Percentiles rank a stretch among this genome's conserved stretches.
These are phyloP conservation scores for Colletotrichum cuscutae DNA, from an alignment of 2,329 filamentous ascomycete species.

Conservation along the genomic window DNA sequence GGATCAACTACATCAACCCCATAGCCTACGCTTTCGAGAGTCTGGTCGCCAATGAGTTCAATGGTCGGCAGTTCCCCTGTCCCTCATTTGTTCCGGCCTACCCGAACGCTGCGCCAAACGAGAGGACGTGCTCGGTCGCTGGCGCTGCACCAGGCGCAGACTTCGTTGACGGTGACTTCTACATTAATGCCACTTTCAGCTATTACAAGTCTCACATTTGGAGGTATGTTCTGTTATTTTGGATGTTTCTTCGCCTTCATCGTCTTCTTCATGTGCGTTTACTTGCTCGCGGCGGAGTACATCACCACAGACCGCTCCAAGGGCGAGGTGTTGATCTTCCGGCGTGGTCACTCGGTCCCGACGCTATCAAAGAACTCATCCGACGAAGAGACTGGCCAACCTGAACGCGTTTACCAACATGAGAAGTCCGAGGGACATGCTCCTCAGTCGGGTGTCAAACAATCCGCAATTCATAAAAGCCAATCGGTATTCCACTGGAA, in stretches of 20 bases:
- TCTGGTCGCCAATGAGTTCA: slow-evolving; percentile 73
- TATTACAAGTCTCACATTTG: slow-evolving; percentile 58
- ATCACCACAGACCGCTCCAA: slow-evolving; percentile 61
- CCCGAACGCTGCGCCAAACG: slow-evolving; percentile 24
- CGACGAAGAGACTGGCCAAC: slow-evolving; percentile 2
- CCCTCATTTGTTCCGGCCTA: slow-evolving; percentile 38
- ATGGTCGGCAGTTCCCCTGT: slow-evolving; percentile 56
- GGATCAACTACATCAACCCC: slow-evolving; percentile 67
- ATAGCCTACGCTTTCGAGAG: slow-evolving; percentile 72
- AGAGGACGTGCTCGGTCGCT: slow-evolving; percentile 54
- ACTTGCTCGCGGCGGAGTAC: slow-evolving; percentile 61
- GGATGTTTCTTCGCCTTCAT: slow-evolving; percentile 45
- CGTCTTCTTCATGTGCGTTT: slow-evolving; percentile 56
- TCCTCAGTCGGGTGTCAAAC: not conserved
- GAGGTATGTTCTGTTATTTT: slow-evolving; percentile 39
- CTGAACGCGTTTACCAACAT: not conserved
- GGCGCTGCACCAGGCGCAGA: slow-evolving; percentile 55
- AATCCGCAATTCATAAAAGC: slow-evolving; percentile 47
- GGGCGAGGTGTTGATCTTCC: slow-evolving; percentile 70
- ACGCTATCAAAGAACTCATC: not conserved
- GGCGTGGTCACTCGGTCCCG: slow-evolving; percentile 47
- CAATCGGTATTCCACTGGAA: slow-evolving; percentile 76
- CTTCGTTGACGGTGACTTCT: slow-evolving; percentile 56
- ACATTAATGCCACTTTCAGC: slow-evolving; percentile 52
- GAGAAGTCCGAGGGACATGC: slow-evolving; percentile 32